These are phyloP conservation scores for Macadamia integrifolia DNA, from an alignment of 164 flowering plant genomes.

Conservation along the genomic window DNA sequence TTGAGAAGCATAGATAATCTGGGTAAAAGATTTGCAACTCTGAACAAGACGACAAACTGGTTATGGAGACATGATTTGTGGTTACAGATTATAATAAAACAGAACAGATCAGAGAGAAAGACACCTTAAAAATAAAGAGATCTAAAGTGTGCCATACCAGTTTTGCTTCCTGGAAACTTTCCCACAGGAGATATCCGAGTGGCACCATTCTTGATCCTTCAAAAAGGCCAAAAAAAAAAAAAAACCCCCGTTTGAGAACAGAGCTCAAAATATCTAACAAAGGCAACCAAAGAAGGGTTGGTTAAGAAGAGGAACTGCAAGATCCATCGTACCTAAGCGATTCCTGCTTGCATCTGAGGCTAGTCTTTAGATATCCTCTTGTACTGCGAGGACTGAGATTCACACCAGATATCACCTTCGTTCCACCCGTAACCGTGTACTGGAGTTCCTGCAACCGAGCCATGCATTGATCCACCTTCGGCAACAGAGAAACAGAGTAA, in stretches of 20 bases:
- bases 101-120: neutral
- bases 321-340: constrained; percentile 42
- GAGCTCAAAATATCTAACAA: neutral
- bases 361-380: constrained; percentile 61
- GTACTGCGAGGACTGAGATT: constrained; percentile 76
- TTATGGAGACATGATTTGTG: too few relatives aligned
- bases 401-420: constrained; percentile 53
- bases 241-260: neutral
- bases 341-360: constrained; percentile 91
- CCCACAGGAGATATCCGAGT: constrained; percentile 40
- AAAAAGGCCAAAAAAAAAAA: neutral
- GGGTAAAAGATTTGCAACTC: too few relatives aligned
- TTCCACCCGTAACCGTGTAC: constrained; percentile 76
- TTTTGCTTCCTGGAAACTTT: constrained; percentile 26
- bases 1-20: too few relatives aligned
- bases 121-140: too few relatives aligned
- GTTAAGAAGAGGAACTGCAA: neutral
- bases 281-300: neutral
- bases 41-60: too few relatives aligned
- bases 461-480: constrained; percentile 86
- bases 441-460: constrained; percentile 88
- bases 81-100: neutral
- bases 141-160: constrained; percentile 8
- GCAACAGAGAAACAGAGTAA: constrained; percentile 7
- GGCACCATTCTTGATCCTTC: constrained; percentile 41